phyloP scores from a whole-genome alignment of 371 early-diverging fungal species.

The Blastocladiella emersonii region DNA sequence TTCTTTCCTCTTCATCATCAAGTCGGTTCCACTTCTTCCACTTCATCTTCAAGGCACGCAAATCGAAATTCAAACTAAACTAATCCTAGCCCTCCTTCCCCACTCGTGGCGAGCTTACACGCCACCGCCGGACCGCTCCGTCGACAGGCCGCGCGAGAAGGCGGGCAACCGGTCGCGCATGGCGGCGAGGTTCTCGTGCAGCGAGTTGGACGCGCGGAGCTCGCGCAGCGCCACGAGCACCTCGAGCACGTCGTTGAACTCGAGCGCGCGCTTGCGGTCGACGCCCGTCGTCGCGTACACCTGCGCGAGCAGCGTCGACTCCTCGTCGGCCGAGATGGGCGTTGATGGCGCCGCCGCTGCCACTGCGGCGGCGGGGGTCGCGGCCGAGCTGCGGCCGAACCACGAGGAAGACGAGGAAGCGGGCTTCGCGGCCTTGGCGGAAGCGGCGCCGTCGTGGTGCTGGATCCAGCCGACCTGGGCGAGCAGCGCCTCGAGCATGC shows the following conservation, averaged over 20 bases:
- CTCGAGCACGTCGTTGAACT: slow-evolving; percentile 65
- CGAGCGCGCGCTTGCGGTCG: slow-evolving; percentile 32
- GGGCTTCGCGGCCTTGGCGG: neutral
- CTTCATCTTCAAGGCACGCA: too few relatives aligned
- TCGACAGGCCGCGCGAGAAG: neutral
- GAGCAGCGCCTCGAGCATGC: slow-evolving; percentile 12
- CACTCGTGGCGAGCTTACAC: too few relatives aligned
- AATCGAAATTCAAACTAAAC: too few relatives aligned
- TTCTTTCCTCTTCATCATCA: too few relatives aligned
- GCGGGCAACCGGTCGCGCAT: neutral
- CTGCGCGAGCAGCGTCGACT: neutral
- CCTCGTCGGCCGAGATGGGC: slow-evolving; percentile 21
- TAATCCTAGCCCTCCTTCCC: too few relatives aligned
- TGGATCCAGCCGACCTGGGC: slow-evolving; percentile 8
- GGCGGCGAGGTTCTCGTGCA: neutral
- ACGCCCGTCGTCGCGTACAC: slow-evolving; percentile 10
- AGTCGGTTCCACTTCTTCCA: too few relatives aligned
- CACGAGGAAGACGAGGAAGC: slow-evolving; percentile 31
- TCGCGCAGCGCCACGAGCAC: slow-evolving; percentile 13
- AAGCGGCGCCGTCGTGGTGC: neutral
- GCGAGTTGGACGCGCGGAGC: neutral
- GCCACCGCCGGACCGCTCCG: neutral
- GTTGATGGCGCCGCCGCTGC: slow-evolving; percentile 15
- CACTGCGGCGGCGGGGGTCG: slow-evolving; percentile 18
- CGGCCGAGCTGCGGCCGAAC: slow-evolving; percentile 22